Percentiles rank a stretch among this genome's conserved stretches.
Evolutionary conservation across 441 rosid species (phyloP).

Genomic region (Gossypium davidsonii): DNA sequence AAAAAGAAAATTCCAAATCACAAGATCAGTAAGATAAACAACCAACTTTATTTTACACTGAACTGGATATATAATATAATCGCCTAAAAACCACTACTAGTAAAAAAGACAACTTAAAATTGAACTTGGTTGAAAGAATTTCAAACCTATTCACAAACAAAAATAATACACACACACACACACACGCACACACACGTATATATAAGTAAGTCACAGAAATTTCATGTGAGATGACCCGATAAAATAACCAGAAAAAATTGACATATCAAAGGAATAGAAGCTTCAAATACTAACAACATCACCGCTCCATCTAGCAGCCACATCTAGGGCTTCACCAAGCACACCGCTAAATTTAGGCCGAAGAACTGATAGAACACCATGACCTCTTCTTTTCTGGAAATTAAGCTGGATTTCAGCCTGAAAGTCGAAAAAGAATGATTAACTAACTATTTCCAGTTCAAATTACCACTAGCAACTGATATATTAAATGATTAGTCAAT

Average conservation of each 20-base stretch:
- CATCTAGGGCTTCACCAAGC: slow-evolving; percentile 95
- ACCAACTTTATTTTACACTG: neutral
- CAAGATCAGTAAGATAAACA: neutral
- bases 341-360: slow-evolving; percentile 95
- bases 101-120: neutral
- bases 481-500: slow-evolving; percentile 3
- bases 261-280: slow-evolving; percentile 9
- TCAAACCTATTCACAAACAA: neutral
- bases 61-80: neutral
- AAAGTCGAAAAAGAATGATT: slow-evolving; percentile 25
- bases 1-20: neutral
- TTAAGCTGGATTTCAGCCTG: slow-evolving; percentile 99
- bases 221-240: neutral
- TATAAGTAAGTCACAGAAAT: neutral
- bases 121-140: neutral
- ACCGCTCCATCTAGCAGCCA: slow-evolving; percentile 97
- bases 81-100: neutral
- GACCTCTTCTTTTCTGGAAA: slow-evolving; percentile 95
- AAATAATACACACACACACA: neutral
- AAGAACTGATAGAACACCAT: slow-evolving; percentile 80
- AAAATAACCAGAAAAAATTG: slow-evolving; percentile 13
- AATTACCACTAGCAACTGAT: neutral
- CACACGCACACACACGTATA: too few species aligned
- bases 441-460: neutral
- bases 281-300: slow-evolving; percentile 78